Conservation (phyloP, 306 rosid species). For the Cercis canadensis region DNA sequence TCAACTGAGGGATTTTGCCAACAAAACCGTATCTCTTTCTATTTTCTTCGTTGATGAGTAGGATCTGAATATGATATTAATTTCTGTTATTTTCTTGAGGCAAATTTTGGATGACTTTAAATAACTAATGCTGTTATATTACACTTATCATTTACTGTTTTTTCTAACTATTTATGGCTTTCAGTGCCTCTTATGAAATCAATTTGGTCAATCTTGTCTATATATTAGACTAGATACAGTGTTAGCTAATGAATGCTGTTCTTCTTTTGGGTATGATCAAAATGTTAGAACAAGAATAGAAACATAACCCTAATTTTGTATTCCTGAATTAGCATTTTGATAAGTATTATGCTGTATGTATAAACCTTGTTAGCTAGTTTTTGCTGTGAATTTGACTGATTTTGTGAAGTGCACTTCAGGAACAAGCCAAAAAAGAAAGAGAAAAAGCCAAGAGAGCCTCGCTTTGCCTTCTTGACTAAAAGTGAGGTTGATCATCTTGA, state of each 20-base stretch:
- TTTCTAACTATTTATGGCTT: constrained; percentile 4
- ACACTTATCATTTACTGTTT: no score
- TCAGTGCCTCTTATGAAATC: not conserved
- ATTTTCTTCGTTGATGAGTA: no score
- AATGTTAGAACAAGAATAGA: constrained; percentile 29
- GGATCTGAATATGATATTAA: constrained; percentile 21
- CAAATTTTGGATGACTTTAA: constrained; percentile 11
- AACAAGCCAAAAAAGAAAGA: constrained; percentile 55
- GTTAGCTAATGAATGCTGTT: not conserved
- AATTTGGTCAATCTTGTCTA: constrained; percentile 22
- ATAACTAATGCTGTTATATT: no score
- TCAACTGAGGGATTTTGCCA: not conserved
- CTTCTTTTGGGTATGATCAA: constrained; percentile 25
- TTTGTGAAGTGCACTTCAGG: constrained; percentile 49
- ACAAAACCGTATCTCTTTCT: not conserved
- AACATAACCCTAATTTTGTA: constrained; percentile 38
- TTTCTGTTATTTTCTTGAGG: constrained; percentile 21
- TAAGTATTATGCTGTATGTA: not conserved
- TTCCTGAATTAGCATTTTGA: constrained; percentile 13
- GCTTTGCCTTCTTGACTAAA: constrained; percentile 74
- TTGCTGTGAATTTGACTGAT: constrained; percentile 32
- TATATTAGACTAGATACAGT: not conserved
- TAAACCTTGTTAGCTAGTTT: not conserved
- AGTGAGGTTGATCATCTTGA: constrained; percentile 77
- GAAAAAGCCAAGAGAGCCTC: constrained; percentile 60